Evolutionary conservation across 1,139 yeast species (phyloP).

Genomic region (Kodamaea arcana): DNA sequence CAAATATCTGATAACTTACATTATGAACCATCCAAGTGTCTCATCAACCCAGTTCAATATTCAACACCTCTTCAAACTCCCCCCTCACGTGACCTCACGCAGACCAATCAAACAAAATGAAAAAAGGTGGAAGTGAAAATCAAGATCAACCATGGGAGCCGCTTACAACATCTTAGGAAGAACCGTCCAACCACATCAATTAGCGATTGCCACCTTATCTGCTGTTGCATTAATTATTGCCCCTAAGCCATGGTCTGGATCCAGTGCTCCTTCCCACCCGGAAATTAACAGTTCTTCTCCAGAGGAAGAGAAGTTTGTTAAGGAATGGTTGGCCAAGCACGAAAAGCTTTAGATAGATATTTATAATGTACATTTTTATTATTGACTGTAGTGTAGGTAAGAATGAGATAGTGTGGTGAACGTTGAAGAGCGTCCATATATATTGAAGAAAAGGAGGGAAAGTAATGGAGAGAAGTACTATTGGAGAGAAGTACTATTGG

Average conservation of each 20-base stretch:
- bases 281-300: conserved; percentile 72
- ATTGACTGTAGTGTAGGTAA: too few relatives aligned
- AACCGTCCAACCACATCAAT: conserved; percentile 68
- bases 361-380: too few relatives aligned
- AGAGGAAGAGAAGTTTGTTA: conserved; percentile 79
- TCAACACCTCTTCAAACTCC: too few relatives aligned
- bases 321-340: conserved; percentile 41
- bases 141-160: conserved; percentile 61
- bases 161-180: conserved; percentile 76
- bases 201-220: conserved; percentile 68
- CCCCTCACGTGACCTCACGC: background rate
- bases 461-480: too few relatives aligned
- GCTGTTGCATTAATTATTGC: conserved; percentile 51
- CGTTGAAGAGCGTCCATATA: too few relatives aligned
- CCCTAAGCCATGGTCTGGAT: conserved; percentile 71
- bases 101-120: background rate
- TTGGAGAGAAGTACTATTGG: too few relatives aligned
- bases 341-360: conserved; percentile 30
- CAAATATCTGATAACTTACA: too few relatives aligned
- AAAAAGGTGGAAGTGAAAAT: too few relatives aligned
- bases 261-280: conserved; percentile 52
- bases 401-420: too few relatives aligned
- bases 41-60: too few relatives aligned
- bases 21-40: too few relatives aligned
- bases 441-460: too few relatives aligned